These are phyloP conservation scores for Podila minutissima DNA, from an alignment of 192 early-diverging fungal genomes.

Conservation along the genomic window DNA sequence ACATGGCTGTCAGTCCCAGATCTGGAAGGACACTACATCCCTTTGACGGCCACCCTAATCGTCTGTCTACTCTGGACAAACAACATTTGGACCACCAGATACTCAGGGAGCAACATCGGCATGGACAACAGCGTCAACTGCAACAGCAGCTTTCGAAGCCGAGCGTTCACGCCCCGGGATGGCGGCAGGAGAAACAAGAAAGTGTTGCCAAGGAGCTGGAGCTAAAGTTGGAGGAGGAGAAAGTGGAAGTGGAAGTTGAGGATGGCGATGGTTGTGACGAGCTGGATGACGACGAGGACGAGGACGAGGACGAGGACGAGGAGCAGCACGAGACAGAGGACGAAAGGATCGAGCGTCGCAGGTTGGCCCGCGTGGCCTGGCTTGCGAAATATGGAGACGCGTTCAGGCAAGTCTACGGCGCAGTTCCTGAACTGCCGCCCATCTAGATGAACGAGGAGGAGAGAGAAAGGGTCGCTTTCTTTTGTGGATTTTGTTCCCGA, in stretches of 20 bases:
- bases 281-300: slow-evolving; percentile 10
- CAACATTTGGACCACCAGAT: slow-evolving; percentile 22
- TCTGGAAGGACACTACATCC: slow-evolving; percentile 19
- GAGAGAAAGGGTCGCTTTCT: background rate
- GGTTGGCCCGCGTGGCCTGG: slow-evolving; percentile 29
- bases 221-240: slow-evolving; percentile 2
- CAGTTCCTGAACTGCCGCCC: slow-evolving; percentile 38
- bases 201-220: background rate
- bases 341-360: slow-evolving; percentile 33
- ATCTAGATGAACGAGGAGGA: background rate
- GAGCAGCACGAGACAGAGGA: slow-evolving; percentile 28
- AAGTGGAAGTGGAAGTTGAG: background rate
- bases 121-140: background rate
- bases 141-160: background rate
- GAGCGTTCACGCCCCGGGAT: background rate
- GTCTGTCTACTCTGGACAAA: slow-evolving; percentile 33
- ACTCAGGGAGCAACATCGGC: background rate
- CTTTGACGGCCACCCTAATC: slow-evolving; percentile 38
- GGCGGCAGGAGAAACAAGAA: background rate
- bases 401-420: slow-evolving; percentile 46
- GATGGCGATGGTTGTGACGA: slow-evolving; percentile 8
- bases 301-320: slow-evolving; percentile 18
- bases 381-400: slow-evolving; percentile 47
- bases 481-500: background rate
- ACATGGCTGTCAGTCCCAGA: background rate